These are phyloP conservation scores for Helenozyma rhizophorensis DNA, from an alignment of 805 yeast genomes.

Conservation along the genomic window DNA sequence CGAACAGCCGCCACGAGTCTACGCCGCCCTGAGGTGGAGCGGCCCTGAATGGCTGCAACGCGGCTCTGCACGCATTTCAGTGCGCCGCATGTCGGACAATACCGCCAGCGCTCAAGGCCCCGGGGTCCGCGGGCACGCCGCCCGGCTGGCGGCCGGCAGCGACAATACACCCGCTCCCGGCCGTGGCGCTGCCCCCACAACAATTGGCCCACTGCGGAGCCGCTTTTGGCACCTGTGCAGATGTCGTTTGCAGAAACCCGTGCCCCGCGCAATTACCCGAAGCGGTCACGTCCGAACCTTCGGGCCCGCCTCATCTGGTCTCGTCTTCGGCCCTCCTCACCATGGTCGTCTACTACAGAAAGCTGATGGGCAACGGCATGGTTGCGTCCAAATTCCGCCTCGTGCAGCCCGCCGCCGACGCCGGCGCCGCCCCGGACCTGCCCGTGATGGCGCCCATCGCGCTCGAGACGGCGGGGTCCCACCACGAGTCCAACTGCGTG, in stretches of 20 bases:
- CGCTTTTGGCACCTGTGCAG: too few species aligned
- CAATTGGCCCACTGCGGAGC: too few species aligned
- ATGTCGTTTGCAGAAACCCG: neutral
- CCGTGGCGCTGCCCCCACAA: too few species aligned
- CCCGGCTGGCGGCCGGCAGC: too few species aligned
- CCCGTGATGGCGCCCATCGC: constrained; percentile 2
- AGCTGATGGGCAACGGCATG: constrained; percentile 37
- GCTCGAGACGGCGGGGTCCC: constrained; percentile 16
- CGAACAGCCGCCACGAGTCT: too few species aligned
- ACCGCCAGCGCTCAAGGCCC: too few species aligned
- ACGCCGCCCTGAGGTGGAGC: too few species aligned
- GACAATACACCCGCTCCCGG: too few species aligned
- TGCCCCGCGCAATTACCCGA: neutral
- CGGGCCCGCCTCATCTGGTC: neutral
- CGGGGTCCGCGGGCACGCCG: too few species aligned
- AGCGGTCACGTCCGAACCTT: neutral
- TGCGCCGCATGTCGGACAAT: too few species aligned
- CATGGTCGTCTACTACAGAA: constrained; percentile 36
- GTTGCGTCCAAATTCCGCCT: constrained; percentile 34
- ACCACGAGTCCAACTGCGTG: constrained; percentile 34
- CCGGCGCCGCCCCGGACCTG: neutral
- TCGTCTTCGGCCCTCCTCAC: neutral
- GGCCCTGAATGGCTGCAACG: too few species aligned
- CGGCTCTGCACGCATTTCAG: too few species aligned
- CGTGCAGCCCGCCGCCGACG: constrained; percentile 2